Evolutionary conservation across 805 yeast species (phyloP).

Genomic region (Teunomyces funiuensis): DNA sequence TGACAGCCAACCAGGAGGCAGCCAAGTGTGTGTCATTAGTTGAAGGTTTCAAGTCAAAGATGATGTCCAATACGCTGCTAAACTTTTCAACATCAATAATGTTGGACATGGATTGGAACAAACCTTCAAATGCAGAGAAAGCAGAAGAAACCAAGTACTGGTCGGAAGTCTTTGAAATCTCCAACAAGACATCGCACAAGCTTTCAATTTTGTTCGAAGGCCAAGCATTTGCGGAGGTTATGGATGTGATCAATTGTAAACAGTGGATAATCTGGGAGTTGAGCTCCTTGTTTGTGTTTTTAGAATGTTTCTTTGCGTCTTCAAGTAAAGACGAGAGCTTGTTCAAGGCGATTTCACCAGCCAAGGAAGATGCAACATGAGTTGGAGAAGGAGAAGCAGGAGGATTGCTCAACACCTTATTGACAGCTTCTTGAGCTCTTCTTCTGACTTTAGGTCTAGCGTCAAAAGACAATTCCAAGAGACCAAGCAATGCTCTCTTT

Average conservation of each 20-base stretch:
- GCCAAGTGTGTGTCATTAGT: slow-evolving; percentile 80
- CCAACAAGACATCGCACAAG: slow-evolving; percentile 74
- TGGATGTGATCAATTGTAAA: slow-evolving; percentile 70
- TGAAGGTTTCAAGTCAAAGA: slow-evolving; percentile 80
- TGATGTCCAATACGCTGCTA: slow-evolving; percentile 60
- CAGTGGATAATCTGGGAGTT: slow-evolving; percentile 67
- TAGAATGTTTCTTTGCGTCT: slow-evolving; percentile 27
- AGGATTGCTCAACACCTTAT: slow-evolving; percentile 57
- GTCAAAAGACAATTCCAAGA: slow-evolving; percentile 77
- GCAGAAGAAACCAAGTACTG: slow-evolving; percentile 82
- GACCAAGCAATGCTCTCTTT: slow-evolving; percentile 73
- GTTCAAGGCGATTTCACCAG: slow-evolving; percentile 67
- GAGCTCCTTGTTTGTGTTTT: slow-evolving; percentile 46
- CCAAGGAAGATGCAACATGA: slow-evolving; percentile 72
- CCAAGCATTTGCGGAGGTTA: slow-evolving; percentile 80
- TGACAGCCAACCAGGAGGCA: slow-evolving; percentile 93
- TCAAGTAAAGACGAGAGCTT: slow-evolving; percentile 49
- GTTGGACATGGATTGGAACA: slow-evolving; percentile 65
- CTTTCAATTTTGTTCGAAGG: slow-evolving; percentile 66
- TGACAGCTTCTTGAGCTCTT: slow-evolving; percentile 90
- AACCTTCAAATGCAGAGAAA: slow-evolving; percentile 78
- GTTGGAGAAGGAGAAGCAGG: slow-evolving; percentile 77
- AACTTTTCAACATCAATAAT: slow-evolving; percentile 65
- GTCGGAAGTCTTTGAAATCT: slow-evolving; percentile 77
- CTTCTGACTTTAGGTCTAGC: slow-evolving; percentile 93